Conservation (phyloP, 108 stramenopile species). For the Fragilariopsis cylindrus region DNA sequence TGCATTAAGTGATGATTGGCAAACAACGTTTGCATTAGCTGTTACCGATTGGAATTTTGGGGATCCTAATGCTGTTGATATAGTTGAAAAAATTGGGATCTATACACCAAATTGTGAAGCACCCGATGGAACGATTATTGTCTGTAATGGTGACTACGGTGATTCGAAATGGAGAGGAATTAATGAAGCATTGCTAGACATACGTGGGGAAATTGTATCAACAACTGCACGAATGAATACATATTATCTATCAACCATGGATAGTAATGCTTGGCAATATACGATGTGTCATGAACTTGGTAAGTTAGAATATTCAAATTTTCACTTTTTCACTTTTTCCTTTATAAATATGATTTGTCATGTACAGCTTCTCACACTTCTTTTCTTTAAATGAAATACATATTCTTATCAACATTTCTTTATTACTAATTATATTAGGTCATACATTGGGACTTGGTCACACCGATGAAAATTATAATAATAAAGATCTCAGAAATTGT, state of each 20-base stretch:
- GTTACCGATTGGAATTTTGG: constrained; percentile 75
- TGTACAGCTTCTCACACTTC: not conserved
- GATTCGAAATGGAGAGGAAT: constrained; percentile 53
- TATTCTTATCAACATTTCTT: not conserved
- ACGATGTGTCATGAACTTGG: constrained; percentile 73
- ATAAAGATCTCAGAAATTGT: constrained; percentile 71
- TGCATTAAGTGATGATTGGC: constrained; percentile 61
- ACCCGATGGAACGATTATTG: constrained; percentile 51
- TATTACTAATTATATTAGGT: constrained; percentile 14
- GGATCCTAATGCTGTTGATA: constrained; percentile 42
- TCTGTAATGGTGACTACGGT: constrained; percentile 63
- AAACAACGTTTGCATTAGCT: constrained; percentile 46
- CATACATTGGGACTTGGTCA: constrained; percentile 73
- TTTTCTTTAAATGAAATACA: not conserved
- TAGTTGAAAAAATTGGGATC: constrained; percentile 27
- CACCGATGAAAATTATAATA: constrained; percentile 71
- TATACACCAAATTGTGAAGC: constrained; percentile 43
- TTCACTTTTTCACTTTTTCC: not conserved
- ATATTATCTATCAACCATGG: constrained; percentile 46
- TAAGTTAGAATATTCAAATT: not conserved
- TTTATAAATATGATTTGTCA: not conserved
- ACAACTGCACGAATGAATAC: constrained; percentile 67
- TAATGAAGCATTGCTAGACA: constrained; percentile 21
- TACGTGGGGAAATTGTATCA: constrained; percentile 40
- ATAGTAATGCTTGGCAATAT: constrained; percentile 39